A percentile compares a stretch with the other conserved stretches of the same genome.
Conservation (phyloP, 106 monocot species). For the Hemerocallis citrina region DNA sequence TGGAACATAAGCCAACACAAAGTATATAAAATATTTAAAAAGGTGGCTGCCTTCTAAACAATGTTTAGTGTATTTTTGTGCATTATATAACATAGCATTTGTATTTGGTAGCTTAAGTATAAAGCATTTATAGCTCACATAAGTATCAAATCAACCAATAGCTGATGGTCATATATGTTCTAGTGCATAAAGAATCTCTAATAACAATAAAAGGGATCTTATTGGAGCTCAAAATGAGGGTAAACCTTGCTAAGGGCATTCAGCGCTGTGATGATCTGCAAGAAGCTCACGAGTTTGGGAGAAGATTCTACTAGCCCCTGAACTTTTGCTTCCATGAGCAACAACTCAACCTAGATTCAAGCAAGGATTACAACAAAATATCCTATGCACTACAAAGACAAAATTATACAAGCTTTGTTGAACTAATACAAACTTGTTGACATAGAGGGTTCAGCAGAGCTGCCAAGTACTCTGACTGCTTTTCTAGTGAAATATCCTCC, state of each 20-base stretch:
- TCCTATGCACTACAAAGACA: not conserved
- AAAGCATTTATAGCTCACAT: too few species aligned
- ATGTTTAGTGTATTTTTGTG: not conserved
- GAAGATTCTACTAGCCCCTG: constrained; percentile 63
- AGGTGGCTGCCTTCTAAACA: not conserved
- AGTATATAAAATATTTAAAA: not conserved
- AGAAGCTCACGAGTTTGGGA: constrained; percentile 42
- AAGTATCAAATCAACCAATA: too few species aligned
- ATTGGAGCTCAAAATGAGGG: not conserved
- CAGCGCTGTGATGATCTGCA: constrained; percentile 78
- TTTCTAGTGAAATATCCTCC: constrained; percentile 78
- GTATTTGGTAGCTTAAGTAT: too few species aligned
- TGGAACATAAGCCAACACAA: constrained; percentile 16
- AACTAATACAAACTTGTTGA: constrained; percentile 44
- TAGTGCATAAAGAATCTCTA: too few species aligned
- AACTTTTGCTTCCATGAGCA: constrained; percentile 50
- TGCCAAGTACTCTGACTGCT: constrained; percentile 74
- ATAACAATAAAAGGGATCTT: not conserved
- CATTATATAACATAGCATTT: not conserved
- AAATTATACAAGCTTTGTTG: not conserved
- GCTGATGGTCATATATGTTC: too few species aligned
- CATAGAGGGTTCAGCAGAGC: constrained; percentile 76
- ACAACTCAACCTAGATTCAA: constrained; percentile 50
- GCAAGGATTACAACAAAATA: not conserved
- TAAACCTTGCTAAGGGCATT: constrained; percentile 95